Evolutionary conservation across 75 land plant genomes (phyloP), one percentile per base, ranked within the genome.

Genomic region (Cunninghamia lanceolata): DNA sequence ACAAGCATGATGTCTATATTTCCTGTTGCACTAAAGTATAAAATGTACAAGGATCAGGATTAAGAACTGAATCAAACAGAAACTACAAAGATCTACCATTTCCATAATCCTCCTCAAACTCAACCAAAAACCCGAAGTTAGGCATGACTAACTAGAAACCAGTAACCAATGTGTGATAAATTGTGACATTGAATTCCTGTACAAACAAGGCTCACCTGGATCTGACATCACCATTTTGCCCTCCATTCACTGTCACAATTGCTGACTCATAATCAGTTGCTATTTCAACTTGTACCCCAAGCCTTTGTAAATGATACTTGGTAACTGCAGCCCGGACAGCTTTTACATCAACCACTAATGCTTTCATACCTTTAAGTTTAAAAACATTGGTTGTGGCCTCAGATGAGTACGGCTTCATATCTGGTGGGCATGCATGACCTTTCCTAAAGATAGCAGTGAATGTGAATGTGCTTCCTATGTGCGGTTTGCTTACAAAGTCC

Each of bases 391-490:
- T 82, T 42, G 87, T 40, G 40, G 88, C 52, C 50, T 84, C 90
- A 14, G 86, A 83, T n/a, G n/a, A n/a, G n/a, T n/a, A n/a, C n/a
- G n/a, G n/a, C n/a, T n/a, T n/a, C 78, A 86, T 84, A 56, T 92
- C 89, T 42, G 85, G 84, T 46, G 87, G 86, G 84, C 46, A 86
- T 56, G 88, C 43, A 38, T 54, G 54, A 17, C 94, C 92, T 85
- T 86, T 90, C 19, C 73, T 82, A 75, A 91, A 86, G 56, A 91
- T 89, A 17, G 88, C 93, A 54, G 98, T 98, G 80, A 96, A 98
- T 17, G 94, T 87, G 85, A 98, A 98, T 32, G 96, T 95, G 43
- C 92, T 92, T 3, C 99, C 99, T 77, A 91, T 86, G 30, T 88
- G 84, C 3, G 92, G 92, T 82, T 83, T 86, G 83, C 99, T 98